Percentiles rank a stretch among this genome's conserved stretches.
Evolutionary conservation across 768 basidiomycete species (phyloP).

Genomic region (Rhodosporidiobolus sp.): DNA sequence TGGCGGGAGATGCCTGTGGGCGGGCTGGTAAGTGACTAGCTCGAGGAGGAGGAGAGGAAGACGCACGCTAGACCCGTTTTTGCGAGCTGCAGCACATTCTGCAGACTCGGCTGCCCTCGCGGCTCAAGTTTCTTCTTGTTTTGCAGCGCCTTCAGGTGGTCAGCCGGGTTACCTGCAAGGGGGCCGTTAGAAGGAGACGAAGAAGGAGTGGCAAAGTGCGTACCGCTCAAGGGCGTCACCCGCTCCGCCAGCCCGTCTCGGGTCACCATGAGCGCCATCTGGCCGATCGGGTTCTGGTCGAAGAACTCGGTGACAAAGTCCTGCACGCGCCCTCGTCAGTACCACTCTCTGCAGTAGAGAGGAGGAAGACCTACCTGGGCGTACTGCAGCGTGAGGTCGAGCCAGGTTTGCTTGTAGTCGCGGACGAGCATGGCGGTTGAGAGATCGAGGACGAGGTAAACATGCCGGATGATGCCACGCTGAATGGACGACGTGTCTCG

Average conservation of each 20-base stretch:
- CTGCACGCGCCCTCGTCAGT: slow-evolving; percentile 48
- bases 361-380: slow-evolving; percentile 49
- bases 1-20: slow-evolving; percentile 82
- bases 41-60: not conserved
- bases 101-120: slow-evolving; percentile 86
- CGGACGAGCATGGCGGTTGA: slow-evolving; percentile 90
- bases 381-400: slow-evolving; percentile 85
- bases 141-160: slow-evolving; percentile 74
- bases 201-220: slow-evolving; percentile 38
- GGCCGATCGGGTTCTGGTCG: slow-evolving; percentile 96
- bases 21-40: not conserved
- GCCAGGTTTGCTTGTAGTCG: slow-evolving; percentile 91
- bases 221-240: slow-evolving; percentile 88
- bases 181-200: slow-evolving; percentile 1
- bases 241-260: slow-evolving; percentile 85
- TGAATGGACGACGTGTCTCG: slow-evolving; percentile 83
- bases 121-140: slow-evolving; percentile 84
- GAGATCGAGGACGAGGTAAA: slow-evolving; percentile 86
- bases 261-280: slow-evolving; percentile 92
- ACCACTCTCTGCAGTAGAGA: too few species aligned
- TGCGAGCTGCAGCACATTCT: slow-evolving; percentile 98
- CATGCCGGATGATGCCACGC: slow-evolving; percentile 91
- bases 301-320: slow-evolving; percentile 97
- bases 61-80: slow-evolving; percentile 81
- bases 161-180: slow-evolving; percentile 81